A percentile compares a stretch with the other conserved stretches of the same genome.
phyloP scores from a whole-genome alignment of 371 early-diverging fungal species.

The Mucor sp. region DNA sequence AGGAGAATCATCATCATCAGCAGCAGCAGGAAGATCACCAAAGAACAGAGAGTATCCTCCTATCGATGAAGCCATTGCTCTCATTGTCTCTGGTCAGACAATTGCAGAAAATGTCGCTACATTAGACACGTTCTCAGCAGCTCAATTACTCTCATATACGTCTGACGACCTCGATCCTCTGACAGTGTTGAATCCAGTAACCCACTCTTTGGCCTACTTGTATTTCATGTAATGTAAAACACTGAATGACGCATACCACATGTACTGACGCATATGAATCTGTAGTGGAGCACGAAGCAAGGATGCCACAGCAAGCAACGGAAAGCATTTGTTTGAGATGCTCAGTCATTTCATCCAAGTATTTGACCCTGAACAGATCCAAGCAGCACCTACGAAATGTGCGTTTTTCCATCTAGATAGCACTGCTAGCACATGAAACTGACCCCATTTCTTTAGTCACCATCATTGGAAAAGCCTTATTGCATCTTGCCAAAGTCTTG shows the following conservation, averaged over 20 bases:
- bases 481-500: constrained; percentile 36
- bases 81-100: constrained; percentile 30
- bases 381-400: constrained; percentile 48
- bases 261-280: neutral
- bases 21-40: neutral
- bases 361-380: constrained; percentile 50
- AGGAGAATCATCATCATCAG: neutral
- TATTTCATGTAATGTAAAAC: constrained; percentile 55
- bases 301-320: constrained; percentile 26
- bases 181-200: constrained; percentile 53
- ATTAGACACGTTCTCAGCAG: constrained; percentile 37
- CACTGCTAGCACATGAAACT: neutral
- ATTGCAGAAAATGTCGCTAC: constrained; percentile 18
- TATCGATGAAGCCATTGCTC: constrained; percentile 49
- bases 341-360: constrained; percentile 46
- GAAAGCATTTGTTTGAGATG: constrained; percentile 32
- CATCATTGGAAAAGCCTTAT: constrained; percentile 48
- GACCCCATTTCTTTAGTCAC: constrained; percentile 27
- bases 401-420: constrained; percentile 4
- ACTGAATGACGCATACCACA: neutral
- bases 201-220: constrained; percentile 59
- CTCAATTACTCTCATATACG: constrained; percentile 35
- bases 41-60: neutral
- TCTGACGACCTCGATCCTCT: constrained; percentile 58
- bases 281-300: constrained; percentile 34